phyloP scores from a whole-genome alignment of 805 yeast species.

The Metschnikowia picachoensis region DNA sequence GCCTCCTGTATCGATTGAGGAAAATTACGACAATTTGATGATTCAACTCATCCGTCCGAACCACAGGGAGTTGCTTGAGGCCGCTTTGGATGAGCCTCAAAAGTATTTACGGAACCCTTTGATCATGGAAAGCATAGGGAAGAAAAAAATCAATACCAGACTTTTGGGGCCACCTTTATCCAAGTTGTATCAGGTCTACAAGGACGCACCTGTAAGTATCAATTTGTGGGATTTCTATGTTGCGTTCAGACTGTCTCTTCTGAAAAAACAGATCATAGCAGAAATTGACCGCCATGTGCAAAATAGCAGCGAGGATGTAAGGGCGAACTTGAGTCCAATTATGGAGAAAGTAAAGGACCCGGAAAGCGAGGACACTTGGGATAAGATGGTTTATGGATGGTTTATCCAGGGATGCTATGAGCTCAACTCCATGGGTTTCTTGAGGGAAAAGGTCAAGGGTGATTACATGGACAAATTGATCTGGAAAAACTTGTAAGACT shows the following conservation, averaged over 20 bases:
- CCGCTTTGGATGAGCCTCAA: constrained; percentile 29
- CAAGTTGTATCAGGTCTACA: constrained; percentile 60
- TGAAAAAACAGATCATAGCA: constrained; percentile 21
- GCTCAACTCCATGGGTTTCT: constrained; percentile 62
- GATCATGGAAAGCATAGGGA: constrained; percentile 4
- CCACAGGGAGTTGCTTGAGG: constrained; percentile 29
- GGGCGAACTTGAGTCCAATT: not conserved
- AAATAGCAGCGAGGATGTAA: not conserved
- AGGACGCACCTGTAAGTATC: constrained; percentile 72
- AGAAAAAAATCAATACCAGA: constrained; percentile 1
- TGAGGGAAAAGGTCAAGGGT: constrained; percentile 59
- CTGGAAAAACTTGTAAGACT: constrained; percentile 58
- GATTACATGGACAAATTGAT: constrained; percentile 66
- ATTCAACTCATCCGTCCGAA: constrained; percentile 36
- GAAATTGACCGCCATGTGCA: constrained; percentile 11
- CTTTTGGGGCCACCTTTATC: constrained; percentile 16
- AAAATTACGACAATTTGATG: constrained; percentile 38
- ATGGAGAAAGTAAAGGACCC: not conserved
- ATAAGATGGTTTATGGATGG: constrained; percentile 60
- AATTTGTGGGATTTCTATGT: constrained; percentile 65
- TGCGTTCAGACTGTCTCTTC: constrained; percentile 54
- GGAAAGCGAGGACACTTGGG: constrained; percentile 47
- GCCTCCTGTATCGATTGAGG: constrained; percentile 25
- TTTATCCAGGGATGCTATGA: constrained; percentile 74
- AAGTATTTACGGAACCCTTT: constrained; percentile 19